These are phyloP conservation scores for Maudiozyma serrabonitensis DNA, from an alignment of 805 yeast species.

Conservation along the genomic window DNA sequence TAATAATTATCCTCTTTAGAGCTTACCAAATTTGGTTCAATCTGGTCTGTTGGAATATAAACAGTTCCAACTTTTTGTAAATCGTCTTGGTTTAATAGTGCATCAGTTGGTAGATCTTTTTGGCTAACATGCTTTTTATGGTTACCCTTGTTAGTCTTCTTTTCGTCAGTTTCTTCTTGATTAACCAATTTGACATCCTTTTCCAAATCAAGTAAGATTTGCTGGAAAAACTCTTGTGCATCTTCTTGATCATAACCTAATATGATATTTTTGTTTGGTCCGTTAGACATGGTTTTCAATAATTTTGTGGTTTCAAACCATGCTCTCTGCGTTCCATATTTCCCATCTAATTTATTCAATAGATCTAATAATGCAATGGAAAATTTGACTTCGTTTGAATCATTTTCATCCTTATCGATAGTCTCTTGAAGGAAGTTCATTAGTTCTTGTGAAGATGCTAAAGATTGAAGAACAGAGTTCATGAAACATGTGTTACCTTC, in stretches of 20 bases:
- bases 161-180: constrained; percentile 11
- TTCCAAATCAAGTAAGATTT: constrained; percentile 59
- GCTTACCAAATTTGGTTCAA: constrained; percentile 53
- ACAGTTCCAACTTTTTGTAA: constrained; percentile 56
- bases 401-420: constrained; percentile 17
- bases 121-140: constrained; percentile 20
- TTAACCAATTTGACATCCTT: constrained; percentile 11
- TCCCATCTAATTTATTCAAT: constrained; percentile 44
- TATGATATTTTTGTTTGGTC: constrained; percentile 68
- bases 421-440: constrained; percentile 44
- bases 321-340: constrained; percentile 42
- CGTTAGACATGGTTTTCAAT: constrained; percentile 61
- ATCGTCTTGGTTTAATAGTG: constrained; percentile 33
- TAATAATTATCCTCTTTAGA: constrained; percentile 13
- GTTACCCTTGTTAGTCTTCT: constrained; percentile 5
- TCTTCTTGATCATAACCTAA: constrained; percentile 89
- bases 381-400: constrained; percentile 31
- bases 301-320: constrained; percentile 54
- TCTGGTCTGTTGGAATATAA: constrained; percentile 61
- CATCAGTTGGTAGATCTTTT: constrained; percentile 28
- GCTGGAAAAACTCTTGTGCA: constrained; percentile 92
- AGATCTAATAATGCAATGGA: constrained; percentile 45
- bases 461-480: constrained; percentile 79
- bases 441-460: constrained; percentile 64
- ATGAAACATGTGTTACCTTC: constrained; percentile 93